These are phyloP conservation scores for Boletus barrowsii DNA, from an alignment of 768 basidiomycete species.

Conservation along the genomic window DNA sequence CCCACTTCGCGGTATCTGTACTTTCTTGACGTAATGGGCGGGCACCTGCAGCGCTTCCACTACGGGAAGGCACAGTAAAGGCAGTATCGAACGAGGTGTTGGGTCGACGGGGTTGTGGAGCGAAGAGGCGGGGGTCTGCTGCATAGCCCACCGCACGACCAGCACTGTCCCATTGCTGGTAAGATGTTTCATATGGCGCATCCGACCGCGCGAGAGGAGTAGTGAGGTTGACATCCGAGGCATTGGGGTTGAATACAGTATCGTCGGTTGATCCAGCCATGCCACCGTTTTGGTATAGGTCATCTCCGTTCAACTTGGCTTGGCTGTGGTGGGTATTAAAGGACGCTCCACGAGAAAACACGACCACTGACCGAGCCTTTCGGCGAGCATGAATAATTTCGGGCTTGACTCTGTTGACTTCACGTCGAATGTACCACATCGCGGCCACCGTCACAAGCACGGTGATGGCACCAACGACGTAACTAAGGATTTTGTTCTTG, in stretches of 20 bases:
- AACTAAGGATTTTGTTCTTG: constrained; percentile 63
- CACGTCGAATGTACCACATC: constrained; percentile 78
- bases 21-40: constrained; percentile 24
- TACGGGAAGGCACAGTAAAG: constrained; percentile 8
- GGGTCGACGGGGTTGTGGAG: constrained; percentile 46
- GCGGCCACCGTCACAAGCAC: constrained; percentile 69
- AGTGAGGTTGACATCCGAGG: constrained; percentile 43
- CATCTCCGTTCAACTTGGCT: constrained; percentile 43
- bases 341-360: not conserved
- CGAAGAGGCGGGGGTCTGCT: constrained; percentile 43
- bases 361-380: constrained; percentile 56
- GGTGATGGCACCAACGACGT: constrained; percentile 65
- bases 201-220: constrained; percentile 25
- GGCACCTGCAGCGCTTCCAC: constrained; percentile 12
- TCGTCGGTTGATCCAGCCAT: constrained; percentile 29
- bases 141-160: constrained; percentile 50
- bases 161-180: constrained; percentile 52
- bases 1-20: constrained; percentile 32
- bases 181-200: constrained; percentile 28
- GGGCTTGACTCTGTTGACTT: constrained; percentile 70
- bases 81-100: constrained; percentile 14
- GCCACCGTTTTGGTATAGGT: constrained; percentile 30
- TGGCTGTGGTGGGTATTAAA: constrained; percentile 40
- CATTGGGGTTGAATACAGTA: constrained; percentile 35
- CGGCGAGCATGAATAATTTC: constrained; percentile 65